These are phyloP conservation scores for Beta macrorhiza DNA, from an alignment of 179 eudicot genomes.

Conservation along the genomic window DNA sequence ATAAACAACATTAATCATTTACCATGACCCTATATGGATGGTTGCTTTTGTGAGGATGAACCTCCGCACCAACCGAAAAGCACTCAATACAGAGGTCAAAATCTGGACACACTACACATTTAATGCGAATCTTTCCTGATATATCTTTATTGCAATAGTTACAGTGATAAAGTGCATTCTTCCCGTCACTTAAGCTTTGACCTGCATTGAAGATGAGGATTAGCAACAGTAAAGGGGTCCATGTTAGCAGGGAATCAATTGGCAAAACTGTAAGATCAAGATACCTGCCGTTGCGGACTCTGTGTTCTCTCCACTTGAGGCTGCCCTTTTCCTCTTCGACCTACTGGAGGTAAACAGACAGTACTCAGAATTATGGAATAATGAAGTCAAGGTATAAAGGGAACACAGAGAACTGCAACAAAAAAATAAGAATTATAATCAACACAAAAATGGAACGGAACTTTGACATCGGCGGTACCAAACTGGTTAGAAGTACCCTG, in stretches of 20 bases:
- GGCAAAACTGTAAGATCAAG: neutral
- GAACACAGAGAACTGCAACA: neutral
- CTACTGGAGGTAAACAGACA: constrained; percentile 35
- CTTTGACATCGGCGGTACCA: too few relatives aligned
- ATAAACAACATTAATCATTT: constrained; percentile 18
- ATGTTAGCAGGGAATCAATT: neutral
- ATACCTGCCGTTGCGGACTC: constrained; percentile 62
- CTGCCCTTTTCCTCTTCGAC: constrained; percentile 68
- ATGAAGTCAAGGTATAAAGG: neutral
- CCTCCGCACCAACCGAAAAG: constrained; percentile 92
- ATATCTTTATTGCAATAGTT: constrained; percentile 94
- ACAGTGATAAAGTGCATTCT: constrained; percentile 79
- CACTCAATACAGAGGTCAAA: constrained; percentile 90
- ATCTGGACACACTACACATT: constrained; percentile 77
- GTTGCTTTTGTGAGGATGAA: constrained; percentile 76
- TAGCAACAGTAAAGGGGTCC: constrained; percentile 13
- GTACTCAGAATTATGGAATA: constrained; percentile 14
- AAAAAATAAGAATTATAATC: neutral
- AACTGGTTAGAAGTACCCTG: too few relatives aligned
- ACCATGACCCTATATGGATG: constrained; percentile 92
- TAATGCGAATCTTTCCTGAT: constrained; percentile 74
- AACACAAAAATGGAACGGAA: neutral
- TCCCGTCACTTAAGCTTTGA: constrained; percentile 62
- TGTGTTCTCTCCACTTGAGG: constrained; percentile 62
- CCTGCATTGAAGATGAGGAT: constrained; percentile 42